Evolutionary conservation across 139 green algal species (phyloP).

Genomic region (Picochlorum sp.): DNA sequence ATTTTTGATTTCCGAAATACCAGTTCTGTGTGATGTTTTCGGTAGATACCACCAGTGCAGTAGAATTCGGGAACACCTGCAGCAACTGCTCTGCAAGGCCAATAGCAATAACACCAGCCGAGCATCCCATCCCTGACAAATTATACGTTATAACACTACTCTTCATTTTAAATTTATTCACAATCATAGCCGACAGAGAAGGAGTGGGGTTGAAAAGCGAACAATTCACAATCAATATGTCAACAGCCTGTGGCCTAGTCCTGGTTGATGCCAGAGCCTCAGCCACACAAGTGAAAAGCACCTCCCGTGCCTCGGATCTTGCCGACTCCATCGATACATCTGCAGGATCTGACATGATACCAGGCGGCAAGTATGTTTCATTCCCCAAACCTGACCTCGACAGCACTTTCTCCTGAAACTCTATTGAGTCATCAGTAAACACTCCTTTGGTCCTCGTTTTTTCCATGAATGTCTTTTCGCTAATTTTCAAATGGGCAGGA

Average conservation of each 20-base stretch:
- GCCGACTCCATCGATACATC: slow-evolving; percentile 62
- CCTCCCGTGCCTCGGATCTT: slow-evolving; percentile 77
- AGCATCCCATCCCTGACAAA: slow-evolving; percentile 92
- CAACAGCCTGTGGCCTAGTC: slow-evolving; percentile 43
- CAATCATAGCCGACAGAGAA: slow-evolving; percentile 86
- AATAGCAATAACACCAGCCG: slow-evolving; percentile 77
- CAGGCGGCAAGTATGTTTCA: slow-evolving; percentile 76
- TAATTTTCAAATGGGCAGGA: slow-evolving; percentile 33
- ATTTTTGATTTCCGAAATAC: slow-evolving; percentile 81
- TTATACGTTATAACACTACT: slow-evolving; percentile 88
- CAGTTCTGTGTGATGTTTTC: slow-evolving; percentile 99
- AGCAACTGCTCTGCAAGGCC: slow-evolving; percentile 85
- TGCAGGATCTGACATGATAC: slow-evolving; percentile 23
- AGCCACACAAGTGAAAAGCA: slow-evolving; percentile 54
- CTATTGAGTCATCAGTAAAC: slow-evolving; percentile 66
- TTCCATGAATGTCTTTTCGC: slow-evolving; percentile 20
- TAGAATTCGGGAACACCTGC: slow-evolving; percentile 55
- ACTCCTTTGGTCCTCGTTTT: slow-evolving; percentile 6
- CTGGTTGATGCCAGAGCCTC: slow-evolving; percentile 47
- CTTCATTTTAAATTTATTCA: slow-evolving; percentile 92
- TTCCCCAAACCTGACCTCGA: slow-evolving; percentile 73
- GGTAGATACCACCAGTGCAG: slow-evolving; percentile 80
- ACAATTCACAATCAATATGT: slow-evolving; percentile 95
- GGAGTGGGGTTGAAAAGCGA: slow-evolving; percentile 94
- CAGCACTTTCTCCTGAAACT: slow-evolving; percentile 89